Conservation (phyloP, 345 rosid species). For the Populus nigra region DNA sequence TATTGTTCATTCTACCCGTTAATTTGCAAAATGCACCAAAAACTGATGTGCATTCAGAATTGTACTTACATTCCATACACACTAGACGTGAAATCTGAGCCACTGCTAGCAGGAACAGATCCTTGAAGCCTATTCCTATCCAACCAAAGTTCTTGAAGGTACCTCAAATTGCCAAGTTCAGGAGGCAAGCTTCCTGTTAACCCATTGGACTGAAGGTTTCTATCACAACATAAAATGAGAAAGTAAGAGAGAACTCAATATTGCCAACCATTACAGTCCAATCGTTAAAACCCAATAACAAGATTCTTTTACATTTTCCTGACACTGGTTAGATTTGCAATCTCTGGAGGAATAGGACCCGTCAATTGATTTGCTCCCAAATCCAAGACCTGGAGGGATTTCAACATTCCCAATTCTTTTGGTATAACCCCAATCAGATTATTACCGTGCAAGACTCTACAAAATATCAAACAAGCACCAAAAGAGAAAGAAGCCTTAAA, state of each 20-base stretch:
- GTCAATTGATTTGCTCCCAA: slow-evolving; percentile 79
- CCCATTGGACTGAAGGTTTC: slow-evolving; percentile 93
- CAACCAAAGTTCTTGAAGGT: slow-evolving; percentile 72
- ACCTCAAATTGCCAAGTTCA: slow-evolving; percentile 70
- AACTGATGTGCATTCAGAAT: not conserved
- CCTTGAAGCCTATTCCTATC: slow-evolving; percentile 93
- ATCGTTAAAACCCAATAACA: not conserved
- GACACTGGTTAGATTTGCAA: slow-evolving; percentile 60
- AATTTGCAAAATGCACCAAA: not conserved
- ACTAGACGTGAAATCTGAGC: slow-evolving; percentile 28
- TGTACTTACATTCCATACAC: slow-evolving; percentile 53
- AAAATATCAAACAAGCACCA: slow-evolving; percentile 21
- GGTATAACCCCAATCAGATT: slow-evolving; percentile 73
- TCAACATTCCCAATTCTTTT: slow-evolving; percentile 78
- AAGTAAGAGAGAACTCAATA: slow-evolving; percentile 6
- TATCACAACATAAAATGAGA: slow-evolving; percentile 31
- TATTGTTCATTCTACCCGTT: not conserved
- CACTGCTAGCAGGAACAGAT: slow-evolving; percentile 54
- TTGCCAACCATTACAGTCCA: slow-evolving; percentile 4
- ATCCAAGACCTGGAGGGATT: slow-evolving; percentile 71
- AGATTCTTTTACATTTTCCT: slow-evolving; percentile 48
- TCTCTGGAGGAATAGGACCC: slow-evolving; percentile 83
- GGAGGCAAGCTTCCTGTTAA: slow-evolving; percentile 76
- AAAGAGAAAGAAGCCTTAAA: slow-evolving; percentile 13
- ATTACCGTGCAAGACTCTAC: slow-evolving; percentile 74